Evolutionary conservation across 2,329 filamentous ascomycete species (phyloP), one percentile per base, ranked within the genome.

Genomic region (Colletotrichum siamense): DNA sequence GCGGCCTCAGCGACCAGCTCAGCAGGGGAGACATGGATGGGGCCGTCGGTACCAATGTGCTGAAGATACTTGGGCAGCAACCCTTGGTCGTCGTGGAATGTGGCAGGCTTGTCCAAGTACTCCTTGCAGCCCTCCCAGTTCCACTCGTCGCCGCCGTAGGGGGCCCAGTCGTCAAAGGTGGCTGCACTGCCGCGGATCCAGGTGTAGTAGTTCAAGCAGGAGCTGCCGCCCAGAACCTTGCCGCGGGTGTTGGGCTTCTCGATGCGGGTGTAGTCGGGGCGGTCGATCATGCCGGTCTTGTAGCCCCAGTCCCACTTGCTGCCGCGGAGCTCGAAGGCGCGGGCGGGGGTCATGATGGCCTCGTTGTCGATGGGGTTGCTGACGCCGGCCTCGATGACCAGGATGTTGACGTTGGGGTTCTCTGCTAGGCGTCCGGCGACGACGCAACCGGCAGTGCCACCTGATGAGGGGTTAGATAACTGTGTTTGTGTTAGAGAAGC

Each of bases 81-180:
- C 12, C 84, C 83, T 6, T 83, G 81, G 75, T 92, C 89, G 71
- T 93, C 90, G 77, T 91, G 88, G 81, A 92, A 93, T 22, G 87
- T 91, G 0, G 86, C 89, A 22, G 75, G 71, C 71, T 77, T 92
- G 77, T 87, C 85, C 8, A 92, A 84, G 78, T 92, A 92, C 9
- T 86, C 84, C 5, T 87, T 84, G 52, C 86, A 83, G 10, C 81
- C 84, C 3, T 91, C 86, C 89, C 90, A 93, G 0, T 84, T 92
- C 92, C 92, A 94, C 64, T 90, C 87, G 79, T 94, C 91, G 8
- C 94, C 95, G 65, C 94, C 94, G 39, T 90, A 90, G 83, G 94
- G 94, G n/a, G 92, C 92, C 87, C 94, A 91, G 24, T 93, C 92
- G 81, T 96, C 89, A 79, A 91, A 93, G 0, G 91, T 93, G 4